Evolutionary conservation across 305 asterid species (phyloP).

Genomic region (Solanum hybrid): DNA sequence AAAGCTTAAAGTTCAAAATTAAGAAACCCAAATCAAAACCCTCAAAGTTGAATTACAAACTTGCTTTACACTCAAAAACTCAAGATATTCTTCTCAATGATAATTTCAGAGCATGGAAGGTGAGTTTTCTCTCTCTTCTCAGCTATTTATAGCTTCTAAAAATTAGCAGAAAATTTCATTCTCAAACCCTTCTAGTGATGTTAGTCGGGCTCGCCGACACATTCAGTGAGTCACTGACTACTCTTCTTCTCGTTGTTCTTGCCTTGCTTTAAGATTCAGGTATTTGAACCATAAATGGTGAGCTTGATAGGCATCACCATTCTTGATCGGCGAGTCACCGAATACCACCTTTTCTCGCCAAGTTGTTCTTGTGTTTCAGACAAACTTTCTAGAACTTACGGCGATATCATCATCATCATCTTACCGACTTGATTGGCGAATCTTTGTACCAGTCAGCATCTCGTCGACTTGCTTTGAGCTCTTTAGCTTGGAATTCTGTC

Average conservation of each 20-base stretch:
- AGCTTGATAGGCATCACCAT: neutral
- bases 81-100: neutral
- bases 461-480: neutral
- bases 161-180: neutral
- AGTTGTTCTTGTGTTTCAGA: neutral
- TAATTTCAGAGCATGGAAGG: neutral
- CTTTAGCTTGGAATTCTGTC: neutral
- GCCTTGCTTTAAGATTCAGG: neutral
- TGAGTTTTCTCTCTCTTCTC: neutral
- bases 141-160: neutral
- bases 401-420: neutral
- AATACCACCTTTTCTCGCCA: too few relatives aligned
- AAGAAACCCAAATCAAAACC: neutral
- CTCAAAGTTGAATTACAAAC: neutral
- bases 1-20: neutral
- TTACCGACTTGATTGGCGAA: neutral
- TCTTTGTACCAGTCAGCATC: neutral
- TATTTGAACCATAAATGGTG: neutral
- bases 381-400: neutral
- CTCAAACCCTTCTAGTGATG: neutral
- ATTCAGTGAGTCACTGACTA: neutral
- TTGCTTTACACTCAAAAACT: neutral
- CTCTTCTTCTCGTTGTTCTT: neutral
- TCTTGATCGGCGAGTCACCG: neutral
- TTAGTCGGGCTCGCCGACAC: neutral